A percentile compares a stretch with the other conserved stretches of the same genome.
phyloP scores from a whole-genome alignment of 2,329 filamentous ascomycete genomes.

The Mariannaea sp. region DNA sequence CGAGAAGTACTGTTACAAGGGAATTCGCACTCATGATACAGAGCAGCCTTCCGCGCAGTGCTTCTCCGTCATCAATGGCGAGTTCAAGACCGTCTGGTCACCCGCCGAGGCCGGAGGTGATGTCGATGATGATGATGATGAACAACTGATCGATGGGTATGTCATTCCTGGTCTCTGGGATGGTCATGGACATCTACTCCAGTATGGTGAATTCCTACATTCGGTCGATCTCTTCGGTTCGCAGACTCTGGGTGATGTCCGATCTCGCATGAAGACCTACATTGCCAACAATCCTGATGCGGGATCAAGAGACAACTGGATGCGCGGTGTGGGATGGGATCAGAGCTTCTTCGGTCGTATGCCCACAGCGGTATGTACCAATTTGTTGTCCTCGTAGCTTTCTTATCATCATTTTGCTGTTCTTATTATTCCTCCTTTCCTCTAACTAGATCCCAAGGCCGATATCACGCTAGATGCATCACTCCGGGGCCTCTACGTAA shows the following conservation, averaged over 20 bases:
- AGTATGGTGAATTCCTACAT: constrained; percentile 70
- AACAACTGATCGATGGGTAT: constrained; percentile 49
- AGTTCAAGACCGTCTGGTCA: constrained; percentile 56
- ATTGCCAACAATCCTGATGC: constrained; percentile 53
- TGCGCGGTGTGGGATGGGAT: constrained; percentile 73
- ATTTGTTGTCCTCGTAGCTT: not conserved
- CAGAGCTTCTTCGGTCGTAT: constrained; percentile 67
- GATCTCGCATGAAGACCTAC: constrained; percentile 57
- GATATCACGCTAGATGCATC: constrained; percentile 59
- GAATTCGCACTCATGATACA: constrained; percentile 45
- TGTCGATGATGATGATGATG: constrained; percentile 38
- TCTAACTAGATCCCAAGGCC: constrained; percentile 41
- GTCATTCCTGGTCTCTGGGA: constrained; percentile 73
- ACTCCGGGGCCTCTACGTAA: constrained; percentile 64
- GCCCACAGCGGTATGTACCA: constrained; percentile 63
- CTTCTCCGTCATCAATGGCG: constrained; percentile 59
- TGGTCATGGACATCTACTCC: constrained; percentile 69
- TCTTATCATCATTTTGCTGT: too few species aligned
- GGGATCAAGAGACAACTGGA: constrained; percentile 62
- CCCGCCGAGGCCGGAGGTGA: constrained; percentile 30
- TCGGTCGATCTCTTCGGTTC: constrained; percentile 68
- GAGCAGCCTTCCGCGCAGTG: constrained; percentile 52
- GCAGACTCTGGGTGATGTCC: constrained; percentile 59
- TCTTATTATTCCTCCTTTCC: too few species aligned
- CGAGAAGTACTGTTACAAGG: constrained; percentile 47